Evolutionary conservation across 768 basidiomycete genomes (phyloP), one percentile per base, ranked within the genome.

Genomic region (Podaxis carcinomalis): DNA sequence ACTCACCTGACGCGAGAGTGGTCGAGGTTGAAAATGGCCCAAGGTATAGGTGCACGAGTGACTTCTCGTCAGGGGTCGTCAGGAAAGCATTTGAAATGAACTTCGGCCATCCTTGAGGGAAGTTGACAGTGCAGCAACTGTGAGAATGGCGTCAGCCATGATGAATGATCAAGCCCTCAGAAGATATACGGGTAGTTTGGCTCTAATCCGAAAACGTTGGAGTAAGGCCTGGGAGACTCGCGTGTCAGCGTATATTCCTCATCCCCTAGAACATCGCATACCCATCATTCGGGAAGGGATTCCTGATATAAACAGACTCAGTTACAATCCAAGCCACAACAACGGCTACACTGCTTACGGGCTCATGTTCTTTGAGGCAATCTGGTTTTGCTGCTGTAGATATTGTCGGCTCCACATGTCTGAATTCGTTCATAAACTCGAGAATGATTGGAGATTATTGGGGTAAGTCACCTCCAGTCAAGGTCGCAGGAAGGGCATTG

Each of bases 321-420:
- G 25, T 56, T 16, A n/a, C 51, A n/a, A 51, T 37, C n/a, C n/a
- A 63, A 16, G 44, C 39, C 14, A 53, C 47, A 21, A n/a, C 40
- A 16, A 27, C 16, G 11, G 36, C 19, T 16, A 42, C 5, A 28
- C 5, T 39, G 61, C 76, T 64, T 47, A 80, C 80, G 76, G 78
- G 16, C 72, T 78, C 83, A 83, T 84, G 64, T 83, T 83, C 69
- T 79, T 77, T 14, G 81, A 75, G 0, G 79, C 80, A 40, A 85
- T 78, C 65, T 85, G 83, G 63, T 83, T 86, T 67, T 82, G 79
- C 64, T 85, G 79, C 62, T 85, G 84, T 14, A 84, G 69, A 64
- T 85, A 86, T 67, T 85, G 83, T 13, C 81, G 74, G 0, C 81
- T 78, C 83, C 81, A 84, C 80, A 85, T 84, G 65, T 79, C 82